Conservation (phyloP, 176 grass and related monocot genomes). For the Alopecurus myosuroides region DNA sequence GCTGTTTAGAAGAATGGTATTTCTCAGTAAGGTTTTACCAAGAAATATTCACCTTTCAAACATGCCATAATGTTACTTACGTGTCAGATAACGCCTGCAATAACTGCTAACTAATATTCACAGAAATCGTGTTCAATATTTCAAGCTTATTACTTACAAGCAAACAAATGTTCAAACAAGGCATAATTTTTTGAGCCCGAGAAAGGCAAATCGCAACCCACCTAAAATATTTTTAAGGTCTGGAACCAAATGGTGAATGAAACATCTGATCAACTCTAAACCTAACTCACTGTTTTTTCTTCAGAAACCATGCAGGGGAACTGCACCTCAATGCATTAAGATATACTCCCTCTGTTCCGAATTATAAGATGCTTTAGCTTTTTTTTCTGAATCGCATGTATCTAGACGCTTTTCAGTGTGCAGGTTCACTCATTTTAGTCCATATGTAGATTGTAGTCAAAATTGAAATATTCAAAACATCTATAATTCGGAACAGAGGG, state of each 20-base stretch:
- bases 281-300: neutral
- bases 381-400: too few relatives aligned
- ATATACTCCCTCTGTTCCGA: too few relatives aligned
- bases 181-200: neutral
- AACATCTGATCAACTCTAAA: neutral
- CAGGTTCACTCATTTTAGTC: too few relatives aligned
- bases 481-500: too few relatives aligned
- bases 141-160: neutral
- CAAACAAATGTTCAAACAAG: neutral
- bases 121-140: neutral
- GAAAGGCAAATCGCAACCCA: conserved; percentile 1
- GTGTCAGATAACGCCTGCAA: neutral
- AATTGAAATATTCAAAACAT: too few relatives aligned
- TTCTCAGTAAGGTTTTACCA: neutral
- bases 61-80: neutral
- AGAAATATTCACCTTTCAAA: neutral
- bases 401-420: too few relatives aligned
- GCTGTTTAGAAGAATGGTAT: neutral
- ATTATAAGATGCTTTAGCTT: too few relatives aligned
- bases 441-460: too few relatives aligned
- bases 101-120: neutral
- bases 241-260: neutral
- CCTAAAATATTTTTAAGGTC: neutral
- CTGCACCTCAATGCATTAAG: neutral
- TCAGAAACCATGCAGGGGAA: neutral